phyloP scores from a whole-genome alignment of 2,329 filamentous ascomycete species.

The Fusarium dlaminii region DNA sequence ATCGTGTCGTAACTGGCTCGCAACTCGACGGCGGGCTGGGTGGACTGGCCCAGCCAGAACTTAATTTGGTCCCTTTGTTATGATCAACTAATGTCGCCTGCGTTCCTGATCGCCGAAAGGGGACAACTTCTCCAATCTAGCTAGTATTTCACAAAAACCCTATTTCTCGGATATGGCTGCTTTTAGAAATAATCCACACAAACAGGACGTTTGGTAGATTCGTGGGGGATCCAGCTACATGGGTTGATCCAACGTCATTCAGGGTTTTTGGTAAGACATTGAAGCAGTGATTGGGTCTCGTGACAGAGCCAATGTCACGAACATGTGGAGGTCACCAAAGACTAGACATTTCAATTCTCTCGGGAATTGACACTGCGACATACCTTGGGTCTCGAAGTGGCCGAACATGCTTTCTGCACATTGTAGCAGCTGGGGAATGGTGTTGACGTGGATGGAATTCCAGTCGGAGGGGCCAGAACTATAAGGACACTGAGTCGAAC shows the following conservation, averaged over 20 bases:
- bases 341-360: background rate
- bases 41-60: slow-evolving; percentile 24
- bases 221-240: background rate
- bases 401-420: background rate
- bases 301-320: background rate
- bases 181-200: background rate
- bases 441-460: slow-evolving; percentile 19
- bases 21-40: background rate
- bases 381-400: background rate
- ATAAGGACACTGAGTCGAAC: background rate
- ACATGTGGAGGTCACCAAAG: background rate
- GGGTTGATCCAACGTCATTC: background rate
- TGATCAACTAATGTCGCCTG: background rate
- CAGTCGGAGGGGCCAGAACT: slow-evolving; percentile 27
- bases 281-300: background rate
- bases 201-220: background rate
- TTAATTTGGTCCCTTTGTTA: slow-evolving; percentile 11
- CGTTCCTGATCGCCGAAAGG: slow-evolving; percentile 20
- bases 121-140: background rate
- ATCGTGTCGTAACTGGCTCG: slow-evolving; percentile 12
- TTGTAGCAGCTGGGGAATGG: background rate
- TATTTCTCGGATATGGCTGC: slow-evolving; percentile 7
- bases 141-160: slow-evolving; percentile 3
- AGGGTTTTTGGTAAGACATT: background rate
- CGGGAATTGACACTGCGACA: background rate